phyloP scores from a whole-genome alignment of 2,329 filamentous ascomycete species.

The Pseudogymnoascus sp. region DNA sequence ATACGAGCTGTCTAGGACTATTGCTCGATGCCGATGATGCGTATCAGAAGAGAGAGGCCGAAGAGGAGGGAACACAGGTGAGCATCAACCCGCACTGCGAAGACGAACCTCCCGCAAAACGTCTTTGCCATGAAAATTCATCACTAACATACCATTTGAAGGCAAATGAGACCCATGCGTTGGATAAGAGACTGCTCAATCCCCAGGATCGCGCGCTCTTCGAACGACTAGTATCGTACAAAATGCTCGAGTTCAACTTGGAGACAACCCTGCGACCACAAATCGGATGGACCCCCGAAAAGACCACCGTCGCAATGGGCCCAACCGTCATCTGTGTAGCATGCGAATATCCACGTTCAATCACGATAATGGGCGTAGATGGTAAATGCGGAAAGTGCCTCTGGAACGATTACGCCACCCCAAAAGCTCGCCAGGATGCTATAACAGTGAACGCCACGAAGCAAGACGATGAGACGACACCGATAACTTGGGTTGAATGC shows the following conservation, averaged over 20 bases:
- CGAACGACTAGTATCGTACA: not conserved
- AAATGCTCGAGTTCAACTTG: not conserved
- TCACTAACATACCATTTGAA: not conserved
- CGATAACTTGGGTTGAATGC: not conserved
- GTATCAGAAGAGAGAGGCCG: not conserved
- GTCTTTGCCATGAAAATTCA: not conserved
- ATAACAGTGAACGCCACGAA: not conserved
- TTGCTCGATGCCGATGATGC: not conserved
- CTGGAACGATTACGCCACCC: not conserved
- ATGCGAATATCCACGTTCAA: not conserved
- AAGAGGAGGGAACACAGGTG: not conserved
- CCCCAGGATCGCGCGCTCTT: not conserved
- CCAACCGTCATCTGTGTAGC: not conserved
- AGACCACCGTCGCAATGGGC: not conserved
- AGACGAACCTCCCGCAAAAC: not conserved
- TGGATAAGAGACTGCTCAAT: not conserved
- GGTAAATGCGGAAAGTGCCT: not conserved
- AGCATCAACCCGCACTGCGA: not conserved
- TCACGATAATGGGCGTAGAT: not conserved
- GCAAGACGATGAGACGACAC: not conserved
- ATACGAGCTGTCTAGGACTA: not conserved
- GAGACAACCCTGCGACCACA: not conserved
- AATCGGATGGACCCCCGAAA: not conserved
- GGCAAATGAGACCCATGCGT: not conserved
- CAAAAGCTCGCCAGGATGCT: not conserved